Base-by-base conservation (phyloP, 345 rosid species). In the Euphorbia lathyris region DNA sequence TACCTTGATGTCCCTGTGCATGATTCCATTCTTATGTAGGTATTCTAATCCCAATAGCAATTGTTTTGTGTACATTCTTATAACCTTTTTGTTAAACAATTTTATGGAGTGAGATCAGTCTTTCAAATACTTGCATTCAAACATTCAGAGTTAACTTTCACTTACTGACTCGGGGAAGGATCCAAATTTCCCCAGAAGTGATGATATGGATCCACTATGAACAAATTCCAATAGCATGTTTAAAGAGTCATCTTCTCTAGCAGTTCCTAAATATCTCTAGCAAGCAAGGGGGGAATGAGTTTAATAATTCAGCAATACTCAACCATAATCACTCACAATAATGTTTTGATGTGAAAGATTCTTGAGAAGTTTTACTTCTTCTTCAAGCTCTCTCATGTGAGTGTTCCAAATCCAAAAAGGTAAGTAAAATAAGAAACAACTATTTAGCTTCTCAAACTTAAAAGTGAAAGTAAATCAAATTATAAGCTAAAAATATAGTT, bases 141-240 rank as follows among this genome's bases (percentile, higher is more conserved):
- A 63, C 32, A 22, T 55, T 58, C 14, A 51, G 51, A 74, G 50
- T n/a, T 47, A 70, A 60, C 29, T 55, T 61, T 25, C 61, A 85
- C 91, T 63, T 27, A 77, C 80, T 32, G 80, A 68, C 74, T 77
- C 77, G 5, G 80, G 80, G 58, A 77, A 77, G 32, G 80, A 77
- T 6, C 80, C 80, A 64, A 77, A 72, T 72, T 77, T 77, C 12
- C 80, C 77, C 47, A 77, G 8, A 68, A 77, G 76, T 0, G 80
- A 77, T 16, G 80, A 77, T 67, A 77, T 77, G 47, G 80, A 77
- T 40, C 80, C 80, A 22, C 80, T 77, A 9, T 77, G 80, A 63
- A 77, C 77, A 27, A 77, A 77, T 68, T 77, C 80, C 73, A 77
- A 29, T 6, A 77, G 66, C n/a, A 77, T 77, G 70, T 77, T 77